Percentiles rank a stretch among this genome's conserved stretches.
These are phyloP conservation scores for Cyamopsis tetragonoloba DNA, from an alignment of 306 rosid genomes.

Conservation along the genomic window DNA sequence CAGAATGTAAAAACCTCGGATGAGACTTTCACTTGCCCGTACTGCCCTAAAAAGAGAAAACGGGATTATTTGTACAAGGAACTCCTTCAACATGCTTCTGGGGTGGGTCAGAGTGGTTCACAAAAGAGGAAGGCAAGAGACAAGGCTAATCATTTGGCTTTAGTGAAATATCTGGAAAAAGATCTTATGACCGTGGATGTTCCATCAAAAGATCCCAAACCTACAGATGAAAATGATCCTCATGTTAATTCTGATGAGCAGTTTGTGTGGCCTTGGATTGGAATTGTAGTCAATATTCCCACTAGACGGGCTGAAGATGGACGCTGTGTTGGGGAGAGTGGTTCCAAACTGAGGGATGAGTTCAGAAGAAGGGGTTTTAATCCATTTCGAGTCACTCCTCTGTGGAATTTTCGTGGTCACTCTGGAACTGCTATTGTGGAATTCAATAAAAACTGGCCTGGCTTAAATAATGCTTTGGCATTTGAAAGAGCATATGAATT, in stretches of 20 bases:
- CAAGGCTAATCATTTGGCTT: constrained; percentile 84
- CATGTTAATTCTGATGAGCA: constrained; percentile 55
- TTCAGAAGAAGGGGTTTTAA: constrained; percentile 79
- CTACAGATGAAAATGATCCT: constrained; percentile 34
- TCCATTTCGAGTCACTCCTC: constrained; percentile 70
- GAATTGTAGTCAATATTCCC: constrained; percentile 81
- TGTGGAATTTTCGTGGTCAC: constrained; percentile 89
- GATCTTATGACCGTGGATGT: constrained; percentile 47
- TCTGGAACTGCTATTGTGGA: constrained; percentile 85
- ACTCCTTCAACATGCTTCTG: constrained; percentile 92
- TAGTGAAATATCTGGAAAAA: constrained; percentile 65
- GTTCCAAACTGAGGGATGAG: constrained; percentile 90
- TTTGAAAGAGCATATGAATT: constrained; percentile 81
- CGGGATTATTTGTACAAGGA: constrained; percentile 61
- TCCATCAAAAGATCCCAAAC: constrained; percentile 30
- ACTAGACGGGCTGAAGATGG: constrained; percentile 59
- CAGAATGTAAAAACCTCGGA: constrained; percentile 54
- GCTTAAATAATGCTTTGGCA: constrained; percentile 79
- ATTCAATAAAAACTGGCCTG: constrained; percentile 87
- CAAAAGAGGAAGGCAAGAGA: constrained; percentile 69
- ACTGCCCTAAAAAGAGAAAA: constrained; percentile 73
- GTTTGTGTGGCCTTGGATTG: constrained; percentile 96
- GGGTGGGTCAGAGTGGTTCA: constrained; percentile 87
- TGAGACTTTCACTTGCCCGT: constrained; percentile 76
- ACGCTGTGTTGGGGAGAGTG: constrained; percentile 76